Evolutionary conservation across 2,329 filamentous ascomycete species (phyloP), one percentile per base, ranked within the genome.

Genomic region (Parafenestella ontariensis): DNA sequence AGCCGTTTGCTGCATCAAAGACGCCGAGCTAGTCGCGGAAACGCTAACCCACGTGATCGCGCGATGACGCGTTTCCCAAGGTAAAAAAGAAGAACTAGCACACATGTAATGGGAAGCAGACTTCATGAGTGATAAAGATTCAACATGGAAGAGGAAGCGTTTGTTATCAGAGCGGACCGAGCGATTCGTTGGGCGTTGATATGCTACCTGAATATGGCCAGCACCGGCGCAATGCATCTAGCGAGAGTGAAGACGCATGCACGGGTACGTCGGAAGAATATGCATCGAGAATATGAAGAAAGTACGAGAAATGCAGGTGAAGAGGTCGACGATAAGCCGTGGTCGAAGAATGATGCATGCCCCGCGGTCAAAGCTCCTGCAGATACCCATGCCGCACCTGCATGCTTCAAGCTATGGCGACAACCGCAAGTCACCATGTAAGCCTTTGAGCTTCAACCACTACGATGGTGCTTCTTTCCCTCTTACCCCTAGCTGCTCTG

Each of bases 381-480:
- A 49, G 15, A 41, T 42, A 37, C 46, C 5, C 15, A 9, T 34
- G 34, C 36, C 31, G 17, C 26, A 8, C 29, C n/a, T 40, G 34
- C 33, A n/a, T n/a, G 21, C n/a, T 23, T 15, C 36, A 28, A 40
- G 17, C 11, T 40, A 31, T 18, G 36, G 20, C 44, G 21, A 47
- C 31, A 34, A n/a, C 21, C 28, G 5, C 13, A 23, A 24, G 4
- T 1, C 42, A 26, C 34, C 41, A 52, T 59, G 46, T n/a, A 52
- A 59, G 41, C 26, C 47, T 2, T 46, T 34, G 24, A 29, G 26
- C 47, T 45, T 29, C 44, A 49, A 21, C 23, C 51, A 55, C 50
- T 34, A 63, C 23, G 24, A 66, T 65, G 60, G 24, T 65, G 17
- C 46, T 56, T 23, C 9, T 62, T 4, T 41, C 46, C 20, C 29